Evolutionary conservation across 805 yeast genomes (phyloP), one percentile per base, ranked within the genome.

Genomic region (Ogataea allantospora): DNA sequence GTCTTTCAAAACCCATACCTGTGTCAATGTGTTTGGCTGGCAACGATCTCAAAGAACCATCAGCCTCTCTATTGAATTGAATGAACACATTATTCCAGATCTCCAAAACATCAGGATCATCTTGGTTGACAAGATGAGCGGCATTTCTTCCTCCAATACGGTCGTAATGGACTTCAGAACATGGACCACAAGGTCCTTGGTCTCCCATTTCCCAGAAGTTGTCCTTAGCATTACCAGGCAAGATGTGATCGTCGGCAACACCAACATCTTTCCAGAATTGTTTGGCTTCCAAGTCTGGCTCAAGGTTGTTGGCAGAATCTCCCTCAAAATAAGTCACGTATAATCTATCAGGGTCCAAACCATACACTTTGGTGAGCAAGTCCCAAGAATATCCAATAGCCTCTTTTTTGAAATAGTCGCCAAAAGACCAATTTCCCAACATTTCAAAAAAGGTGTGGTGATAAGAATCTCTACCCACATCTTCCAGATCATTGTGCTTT

Each of bases 171-270:
- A 93, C 77, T 67, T 93, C 99, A 16, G 95, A 84, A 69, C 99
- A 95, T 35, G 99, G 99, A 47, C 99, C 99, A 72, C 99, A 93
- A 33, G 99, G 99, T 51, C 99, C 99, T 71, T 91, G 98, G 60
- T 95, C 99, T 55, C 99, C 99, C 99, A 93, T 93, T 71, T 93
- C 99, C 99, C 99, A 93, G 67, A 93, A 93, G 68, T 93, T 93
- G 63, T 93, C 99, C 58, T 80, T 71, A 37, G 81, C 85, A 51
- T 80, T 70, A 41, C 99, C 99, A 14, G 96, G 95, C 50, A 93
- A 70, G 52, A 93, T 91, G 61, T 88, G 98, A 60, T 82, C 89
- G 51, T 87, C 96, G 22, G 81, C 74, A 39, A 91, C 95, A 53
- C 99, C 99, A 27, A 83, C 84, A 25, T 73, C 77, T 47, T 70